These are phyloP conservation scores for Trametes sp. DNA, from an alignment of 1,284 basidiomycete genomes.

Conservation along the genomic window DNA sequence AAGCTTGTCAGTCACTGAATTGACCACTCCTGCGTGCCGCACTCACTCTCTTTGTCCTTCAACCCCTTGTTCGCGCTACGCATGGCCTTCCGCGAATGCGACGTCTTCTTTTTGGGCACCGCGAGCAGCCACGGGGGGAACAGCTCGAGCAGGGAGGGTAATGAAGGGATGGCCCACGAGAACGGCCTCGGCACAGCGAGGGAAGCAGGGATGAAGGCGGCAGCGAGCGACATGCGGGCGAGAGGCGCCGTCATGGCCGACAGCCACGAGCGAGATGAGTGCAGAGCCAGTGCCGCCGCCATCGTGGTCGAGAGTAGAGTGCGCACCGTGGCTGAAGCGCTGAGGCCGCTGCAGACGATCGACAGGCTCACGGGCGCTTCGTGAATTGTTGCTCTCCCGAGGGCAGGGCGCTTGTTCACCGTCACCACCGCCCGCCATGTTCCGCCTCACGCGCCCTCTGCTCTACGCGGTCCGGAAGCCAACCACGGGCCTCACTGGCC, in stretches of 20 bases:
- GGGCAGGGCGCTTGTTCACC: constrained; percentile 5
- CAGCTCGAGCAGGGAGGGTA: constrained; percentile 76
- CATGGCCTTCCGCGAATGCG: constrained; percentile 96
- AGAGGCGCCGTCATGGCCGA: constrained; percentile 50
- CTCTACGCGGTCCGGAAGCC: constrained; percentile 70
- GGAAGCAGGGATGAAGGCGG: constrained; percentile 40
- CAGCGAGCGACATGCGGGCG: constrained; percentile 41
- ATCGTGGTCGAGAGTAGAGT: constrained; percentile 40
- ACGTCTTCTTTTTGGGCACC: constrained; percentile 94
- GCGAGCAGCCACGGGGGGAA: constrained; percentile 91
- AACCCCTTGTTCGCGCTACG: constrained; percentile 93
- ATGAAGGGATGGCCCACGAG: constrained; percentile 57
- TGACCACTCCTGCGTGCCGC: constrained; percentile 14
- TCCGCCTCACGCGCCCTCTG: constrained; percentile 80
- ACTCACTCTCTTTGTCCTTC: constrained; percentile 92
- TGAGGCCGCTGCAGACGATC: background rate
- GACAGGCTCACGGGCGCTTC: constrained; percentile 9
- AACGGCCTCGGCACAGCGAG: constrained; percentile 45
- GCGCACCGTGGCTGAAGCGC: background rate
- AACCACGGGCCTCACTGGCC: constrained; percentile 83
- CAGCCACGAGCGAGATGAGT: constrained; percentile 43
- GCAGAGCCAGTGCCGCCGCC: constrained; percentile 49
- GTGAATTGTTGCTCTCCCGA: constrained; percentile 1
- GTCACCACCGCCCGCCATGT: constrained; percentile 56
- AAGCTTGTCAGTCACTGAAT: constrained; percentile 17